Evolutionary conservation across 148 eudicot species (phyloP), one percentile per base, ranked within the genome.

Genomic region (Fallopia convolvulus): DNA sequence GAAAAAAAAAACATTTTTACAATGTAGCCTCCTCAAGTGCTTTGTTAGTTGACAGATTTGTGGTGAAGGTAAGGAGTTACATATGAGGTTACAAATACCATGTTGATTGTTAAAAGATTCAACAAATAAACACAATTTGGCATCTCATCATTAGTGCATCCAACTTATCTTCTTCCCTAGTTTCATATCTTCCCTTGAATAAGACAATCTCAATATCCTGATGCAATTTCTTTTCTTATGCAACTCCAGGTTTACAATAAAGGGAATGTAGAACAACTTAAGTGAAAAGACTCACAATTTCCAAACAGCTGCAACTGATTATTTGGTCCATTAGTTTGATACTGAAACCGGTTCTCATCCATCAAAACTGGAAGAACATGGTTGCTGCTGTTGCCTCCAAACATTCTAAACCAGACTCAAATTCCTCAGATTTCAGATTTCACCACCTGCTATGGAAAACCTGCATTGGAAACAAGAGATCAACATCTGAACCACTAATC

Each of bases 251-350:
- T 6, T 0, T 17, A 23, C 21, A 63, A 63, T 15, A 2, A 15
- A 68, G 46, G 15, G 7, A 65, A 65, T 32, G 21, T 23, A 68
- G 72, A 39, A 30, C 33, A 60, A 60, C 17, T 6, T 21, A 8
- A 39, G 21, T 68, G 17, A 68, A 0, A 50, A 32, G 20, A 84
- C 93, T 85, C 80, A 90, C 93, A 75, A 71, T 86, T 93, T 73
- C 90, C 92, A 86, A 87, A 89, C 56, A 94, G 79, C 90, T 90
- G 93, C 74, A 89, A 86, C 81, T 92, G 98, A 82, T 81, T 83
- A 75, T 87, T 90, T 74, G 93, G 81, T 26, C 89, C 82, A 80
- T 77, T 89, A 18, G 87, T 75, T 66, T 86, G 87, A 75, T 86
- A 90, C 83, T 82, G 98, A 63, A 84, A 82, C 12, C 77, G 83